Evolutionary conservation across 2,329 filamentous ascomycete genomes (phyloP), one percentile per base, ranked within the genome.

Genomic region (Huntiella decipiens): DNA sequence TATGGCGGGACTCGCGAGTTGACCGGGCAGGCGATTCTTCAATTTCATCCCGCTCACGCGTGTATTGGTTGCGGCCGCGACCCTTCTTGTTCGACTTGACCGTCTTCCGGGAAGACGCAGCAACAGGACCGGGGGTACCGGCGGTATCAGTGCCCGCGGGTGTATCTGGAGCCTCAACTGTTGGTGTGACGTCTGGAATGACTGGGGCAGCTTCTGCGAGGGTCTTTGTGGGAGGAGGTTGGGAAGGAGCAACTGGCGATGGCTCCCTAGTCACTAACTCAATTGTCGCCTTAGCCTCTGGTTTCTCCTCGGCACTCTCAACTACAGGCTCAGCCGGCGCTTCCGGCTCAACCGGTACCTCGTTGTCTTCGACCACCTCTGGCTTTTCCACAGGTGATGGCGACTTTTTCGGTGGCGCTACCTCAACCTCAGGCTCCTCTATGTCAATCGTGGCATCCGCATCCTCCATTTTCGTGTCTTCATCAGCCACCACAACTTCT

Each of bases 51-150:
- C 77, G 73, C 52, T 87, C 80, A 56, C 79, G 81, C 1, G 81
- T 87, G 55, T 88, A 87, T 59, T 91, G 84, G 52, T 88, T 91
- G 51, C 81, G 77, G 13, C 81, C 79, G 49, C 78, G 77, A 33
- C 71, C 76, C 51, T 79, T 77, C 55, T 79, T 76, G 53, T 72
- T 67, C 5, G 76, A 55, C 76, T 67, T 48, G 22, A 28, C 22
- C 56, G 71, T 62, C 54, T 79, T 80, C 57, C 80, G 82, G 47
- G 71, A 67, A 2, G 68, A 64, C 52, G 34, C 38, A 3, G 38
- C 45, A 10, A 28, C 22, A 10, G 46, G 36, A 2, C 54, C 55
- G 8, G 69, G 66, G 0, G 61, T 50, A 69, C 60, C 49, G 34
- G 59, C 62, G 4, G 61, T 50, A 28, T 28, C 22, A 8, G 22